Evolutionary conservation across 192 early-diverging fungal genomes (phyloP), one percentile per base, ranked within the genome.

Genomic region (Coemansia sp.): DNA sequence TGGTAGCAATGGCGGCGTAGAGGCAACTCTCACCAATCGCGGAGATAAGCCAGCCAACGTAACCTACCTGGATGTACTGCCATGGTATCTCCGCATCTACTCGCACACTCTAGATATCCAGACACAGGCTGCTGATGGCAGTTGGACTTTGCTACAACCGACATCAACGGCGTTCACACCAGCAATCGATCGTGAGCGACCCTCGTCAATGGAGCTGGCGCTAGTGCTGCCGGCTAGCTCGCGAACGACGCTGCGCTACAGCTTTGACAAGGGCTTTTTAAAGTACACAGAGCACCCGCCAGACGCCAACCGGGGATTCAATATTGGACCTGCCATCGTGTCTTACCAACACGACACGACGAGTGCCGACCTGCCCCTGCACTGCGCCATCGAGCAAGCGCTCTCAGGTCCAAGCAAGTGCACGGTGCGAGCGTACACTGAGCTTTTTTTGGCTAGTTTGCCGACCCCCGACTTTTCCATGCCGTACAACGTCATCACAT

Each of bases 401-500:
- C 53, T 75, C 12, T 25, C 34, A 2, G 76, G 60, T 12, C 8
- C 58, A 3, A 21, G 25, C 29, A 66, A 62, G 21, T 82, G 76
- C 63, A 50, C 71, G 38, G 81, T 82, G 62, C 76, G 88, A 9
- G 73, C 95, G 4, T 95, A 94, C 69, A 95, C 94, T 0, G 94
- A 96, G 72, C 87, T 89, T 11, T 67, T 97, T n/a, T 83, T 98
- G 32, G 87, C 96, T 48, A 91, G 89, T 62, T 85, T 98, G 55
- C 96, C 97, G 1, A 97, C 96, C 6, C 96, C 97, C 4, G 97
- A 99, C 68, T 99, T 99, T 63, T 93, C 90, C 57, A 99, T 99
- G 97, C 96, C 96, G 0, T 99, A 99, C 84, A 99, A 99, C 82
- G 96, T 98, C 55, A 96, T 99, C 62, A 97, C 97, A 1, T 86